These are phyloP conservation scores for Gymnopilus junonius DNA, from an alignment of 768 basidiomycete genomes.

Conservation along the genomic window DNA sequence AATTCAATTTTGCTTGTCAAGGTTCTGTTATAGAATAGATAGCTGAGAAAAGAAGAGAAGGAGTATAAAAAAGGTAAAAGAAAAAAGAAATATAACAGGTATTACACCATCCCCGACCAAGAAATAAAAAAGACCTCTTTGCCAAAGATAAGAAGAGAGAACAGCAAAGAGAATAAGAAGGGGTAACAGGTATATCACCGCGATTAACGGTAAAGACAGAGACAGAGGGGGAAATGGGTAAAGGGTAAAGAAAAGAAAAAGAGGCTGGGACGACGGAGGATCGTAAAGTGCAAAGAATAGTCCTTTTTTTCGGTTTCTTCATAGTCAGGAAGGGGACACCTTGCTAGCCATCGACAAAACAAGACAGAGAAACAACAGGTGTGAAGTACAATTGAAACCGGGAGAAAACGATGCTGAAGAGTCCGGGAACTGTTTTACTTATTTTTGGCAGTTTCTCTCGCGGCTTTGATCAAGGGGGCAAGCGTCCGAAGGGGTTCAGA, in stretches of 20 bases:
- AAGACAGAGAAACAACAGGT: constrained; percentile 6
- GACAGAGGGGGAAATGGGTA: not conserved
- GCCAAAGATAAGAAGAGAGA: not conserved
- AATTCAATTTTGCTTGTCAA: constrained; percentile 7
- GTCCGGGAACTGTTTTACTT: constrained; percentile 32
- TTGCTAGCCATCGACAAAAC: not conserved
- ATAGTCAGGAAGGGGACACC: constrained; percentile 5
- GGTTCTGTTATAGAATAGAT: constrained; percentile 8
- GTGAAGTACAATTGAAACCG: constrained; percentile 26
- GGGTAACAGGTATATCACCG: not conserved
- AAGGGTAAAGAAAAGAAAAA: not conserved
- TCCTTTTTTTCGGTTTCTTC: constrained; percentile 11
- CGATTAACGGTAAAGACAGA: not conserved
- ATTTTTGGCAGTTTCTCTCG: constrained; percentile 81
- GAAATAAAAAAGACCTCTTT: not conserved
- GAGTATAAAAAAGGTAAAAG: not conserved
- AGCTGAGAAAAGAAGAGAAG: not conserved
- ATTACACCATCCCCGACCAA: constrained; percentile 11
- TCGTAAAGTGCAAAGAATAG: constrained; percentile 5
- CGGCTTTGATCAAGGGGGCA: constrained; percentile 90
- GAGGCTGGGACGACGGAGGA: not conserved
- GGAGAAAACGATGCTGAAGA: not conserved
- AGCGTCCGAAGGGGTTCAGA: constrained; percentile 88
- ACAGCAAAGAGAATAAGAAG: not conserved
- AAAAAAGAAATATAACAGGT: constrained; percentile 1